phyloP scores from a whole-genome alignment of 345 rosid genomes.

The Leavenworthia alabamica region DNA sequence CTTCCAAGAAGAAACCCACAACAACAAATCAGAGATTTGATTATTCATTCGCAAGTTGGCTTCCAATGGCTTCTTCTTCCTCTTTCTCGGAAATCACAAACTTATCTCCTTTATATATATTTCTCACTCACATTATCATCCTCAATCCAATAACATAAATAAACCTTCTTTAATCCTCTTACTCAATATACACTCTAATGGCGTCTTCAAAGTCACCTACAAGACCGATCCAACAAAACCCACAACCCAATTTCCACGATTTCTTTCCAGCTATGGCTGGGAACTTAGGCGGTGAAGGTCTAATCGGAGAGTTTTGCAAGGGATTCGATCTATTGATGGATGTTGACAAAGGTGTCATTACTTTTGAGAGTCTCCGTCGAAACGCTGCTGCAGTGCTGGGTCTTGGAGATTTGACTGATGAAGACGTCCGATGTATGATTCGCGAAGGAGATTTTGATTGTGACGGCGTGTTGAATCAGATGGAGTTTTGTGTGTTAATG shows the following conservation, averaged over 20 bases:
- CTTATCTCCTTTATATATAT: conserved; percentile 27
- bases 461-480: conserved; percentile 72
- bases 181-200: conserved; percentile 23
- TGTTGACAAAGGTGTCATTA: conserved; percentile 56
- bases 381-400: conserved; percentile 61
- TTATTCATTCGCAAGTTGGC: conserved; percentile 36
- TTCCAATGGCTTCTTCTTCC: conserved; percentile 30
- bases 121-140: not conserved
- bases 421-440: conserved; percentile 58
- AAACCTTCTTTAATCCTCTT: not conserved
- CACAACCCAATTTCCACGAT: conserved; percentile 48
- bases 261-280: conserved; percentile 66
- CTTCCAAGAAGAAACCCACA: conserved; percentile 36
- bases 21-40: not conserved
- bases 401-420: conserved; percentile 65
- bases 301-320: conserved; percentile 71
- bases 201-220: conserved; percentile 27
- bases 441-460: conserved; percentile 68
- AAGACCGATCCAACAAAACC: conserved; percentile 28
- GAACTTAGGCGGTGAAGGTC: conserved; percentile 71
- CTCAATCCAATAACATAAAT: not conserved
- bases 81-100: conserved; percentile 47
- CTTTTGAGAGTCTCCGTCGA: conserved; percentile 58
- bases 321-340: conserved; percentile 76
- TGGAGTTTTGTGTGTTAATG: conserved; percentile 92